A percentile compares a stretch with the other conserved stretches of the same genome.
Evolutionary conservation across 2,329 filamentous ascomycete genomes (phyloP).

Genomic region (Fusarium humuli): DNA sequence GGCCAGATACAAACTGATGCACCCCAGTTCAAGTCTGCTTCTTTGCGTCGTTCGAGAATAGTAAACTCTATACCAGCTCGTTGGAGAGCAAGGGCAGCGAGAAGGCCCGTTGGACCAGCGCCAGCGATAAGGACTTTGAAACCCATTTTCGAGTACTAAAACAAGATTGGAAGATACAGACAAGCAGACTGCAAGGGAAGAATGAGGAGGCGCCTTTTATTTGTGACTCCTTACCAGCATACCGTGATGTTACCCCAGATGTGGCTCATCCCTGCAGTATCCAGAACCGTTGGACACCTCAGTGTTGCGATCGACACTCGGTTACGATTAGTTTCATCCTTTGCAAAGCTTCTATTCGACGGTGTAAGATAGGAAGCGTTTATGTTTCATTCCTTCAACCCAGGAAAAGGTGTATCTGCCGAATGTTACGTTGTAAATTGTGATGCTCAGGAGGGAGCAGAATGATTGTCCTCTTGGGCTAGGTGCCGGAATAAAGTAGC

Average conservation of each 20-base stretch:
- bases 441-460: background rate
- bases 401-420: background rate
- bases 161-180: background rate
- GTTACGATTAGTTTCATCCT: background rate
- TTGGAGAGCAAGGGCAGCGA: constrained; percentile 14
- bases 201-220: background rate
- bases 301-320: constrained; percentile 21
- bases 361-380: background rate
- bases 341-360: background rate
- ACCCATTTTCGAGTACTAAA: background rate
- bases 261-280: background rate
- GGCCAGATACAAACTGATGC: constrained; percentile 28
- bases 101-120: constrained; percentile 20
- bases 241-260: background rate
- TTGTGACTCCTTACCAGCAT: background rate
- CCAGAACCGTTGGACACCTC: constrained; percentile 19
- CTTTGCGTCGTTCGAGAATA: constrained; percentile 16
- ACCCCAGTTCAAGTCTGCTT: constrained; percentile 25
- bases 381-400: background rate
- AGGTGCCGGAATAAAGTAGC: too few species aligned
- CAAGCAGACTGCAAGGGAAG: too few species aligned
- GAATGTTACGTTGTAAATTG: constrained; percentile 19
- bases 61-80: constrained; percentile 18
- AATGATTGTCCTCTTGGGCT: too few species aligned
- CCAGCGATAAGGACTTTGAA: constrained; percentile 29